Evolutionary conservation across 2,329 filamentous ascomycete species (phyloP), one percentile per base, ranked within the genome.

Genomic region (Acrodontium crateriforme): DNA sequence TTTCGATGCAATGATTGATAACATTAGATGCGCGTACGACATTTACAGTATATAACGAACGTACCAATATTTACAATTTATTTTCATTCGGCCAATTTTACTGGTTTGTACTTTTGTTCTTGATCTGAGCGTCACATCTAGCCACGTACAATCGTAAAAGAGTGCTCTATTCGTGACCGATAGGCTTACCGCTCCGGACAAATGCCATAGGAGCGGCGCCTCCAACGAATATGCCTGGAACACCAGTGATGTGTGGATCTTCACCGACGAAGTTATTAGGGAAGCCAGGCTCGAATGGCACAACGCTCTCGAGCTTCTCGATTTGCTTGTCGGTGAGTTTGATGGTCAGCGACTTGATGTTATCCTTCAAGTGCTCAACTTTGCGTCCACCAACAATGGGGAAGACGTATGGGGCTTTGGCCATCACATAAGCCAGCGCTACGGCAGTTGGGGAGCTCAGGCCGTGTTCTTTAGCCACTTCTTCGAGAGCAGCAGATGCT

Each of bases 321-420:
- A 85, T 67, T 23, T 85, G 74, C 34, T 75, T 63, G 0, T 60
- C 48, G 0, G 57, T 65, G 18, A 85, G 56, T 30, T 63, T 55
- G 22, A 83, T 55, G 2, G 59, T 62, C 19, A 85, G 58, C 0
- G 75, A 74, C 42, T 75, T 67, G 38, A 83, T 76, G 43, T 82
- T 83, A 32, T 62, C 64, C 45, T 74, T 67, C 21, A 85, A 56
- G 46, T 84, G 77, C 27, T 75, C 69, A 7, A 79, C 51, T 41
- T 73, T 82, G 8, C 77, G 65, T 0, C 74, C 74, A 8, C 78
- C 78, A 4, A 82, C 60, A 21, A 84, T 71, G 1, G 79, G 79
- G 45, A 80, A 81, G 9, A 83, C 73, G 42, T 80, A 71, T 0
- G 75, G 69, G 1, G 73, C 60, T 24, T 45, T 39, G 9, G 31